Conservation (phyloP, 495 filamentous ascomycete species). For the Pseudotulostoma volvatum region DNA sequence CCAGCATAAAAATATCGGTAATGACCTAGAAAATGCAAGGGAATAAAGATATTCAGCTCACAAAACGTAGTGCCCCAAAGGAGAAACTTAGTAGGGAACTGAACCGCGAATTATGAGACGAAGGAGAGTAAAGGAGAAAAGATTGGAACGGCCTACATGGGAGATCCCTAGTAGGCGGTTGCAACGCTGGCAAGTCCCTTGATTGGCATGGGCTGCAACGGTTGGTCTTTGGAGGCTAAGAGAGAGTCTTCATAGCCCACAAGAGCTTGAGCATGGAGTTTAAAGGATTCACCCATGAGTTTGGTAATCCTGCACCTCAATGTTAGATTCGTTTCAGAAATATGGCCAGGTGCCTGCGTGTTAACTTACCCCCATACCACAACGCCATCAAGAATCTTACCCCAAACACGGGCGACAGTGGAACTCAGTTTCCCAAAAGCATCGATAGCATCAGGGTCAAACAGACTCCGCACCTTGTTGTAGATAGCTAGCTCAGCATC, state of each 20-base stretch:
- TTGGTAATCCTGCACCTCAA: conserved; percentile 86
- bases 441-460: conserved; percentile 78
- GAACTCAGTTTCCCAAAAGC: conserved; percentile 74
- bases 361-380: conserved; percentile 83
- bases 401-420: conserved; percentile 88
- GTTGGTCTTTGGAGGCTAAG: conserved; percentile 30
- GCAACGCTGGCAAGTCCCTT: conserved; percentile 32
- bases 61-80: background rate
- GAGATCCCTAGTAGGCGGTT: conserved; percentile 27
- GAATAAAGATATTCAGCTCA: conserved; percentile 1
- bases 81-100: conserved; percentile 3
- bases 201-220: conserved; percentile 28
- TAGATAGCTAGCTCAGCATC: conserved; percentile 90
- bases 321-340: too few relatives aligned
- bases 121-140: background rate
- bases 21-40: conserved; percentile 18
- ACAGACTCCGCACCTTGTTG: conserved; percentile 81
- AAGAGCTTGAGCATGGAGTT: conserved; percentile 86
- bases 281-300: conserved; percentile 96
- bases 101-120: background rate
- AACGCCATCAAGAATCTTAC: conserved; percentile 94
- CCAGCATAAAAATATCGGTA: conserved; percentile 8
- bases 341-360: too few relatives aligned
- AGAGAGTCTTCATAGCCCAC: conserved; percentile 77
- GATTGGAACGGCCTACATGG: background rate